Evolutionary conservation across 352 stramenopile genomes (phyloP).

Genomic region (Peronosclerospora sorghi): DNA sequence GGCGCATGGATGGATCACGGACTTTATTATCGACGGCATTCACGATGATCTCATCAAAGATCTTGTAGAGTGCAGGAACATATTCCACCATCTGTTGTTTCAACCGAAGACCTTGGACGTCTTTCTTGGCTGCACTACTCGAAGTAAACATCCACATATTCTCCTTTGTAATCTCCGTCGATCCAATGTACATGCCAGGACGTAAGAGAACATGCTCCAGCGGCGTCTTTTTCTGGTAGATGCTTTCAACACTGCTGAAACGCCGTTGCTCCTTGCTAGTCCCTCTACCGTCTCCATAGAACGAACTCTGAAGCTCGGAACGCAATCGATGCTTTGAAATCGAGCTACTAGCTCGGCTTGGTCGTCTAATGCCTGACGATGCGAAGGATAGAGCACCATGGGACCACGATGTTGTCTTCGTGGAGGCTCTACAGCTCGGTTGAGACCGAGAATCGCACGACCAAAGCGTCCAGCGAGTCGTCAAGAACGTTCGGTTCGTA

Average conservation of each 20-base stretch:
- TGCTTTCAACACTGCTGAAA: constrained; percentile 85
- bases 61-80: constrained; percentile 91
- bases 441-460: no score
- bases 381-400: no score
- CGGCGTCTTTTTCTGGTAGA: constrained; percentile 97
- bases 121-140: constrained; percentile 71
- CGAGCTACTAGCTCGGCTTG: no score
- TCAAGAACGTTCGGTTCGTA: neutral
- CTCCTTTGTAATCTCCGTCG: constrained; percentile 88
- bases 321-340: no score
- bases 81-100: constrained; percentile 69
- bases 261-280: no score
- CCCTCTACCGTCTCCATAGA: no score
- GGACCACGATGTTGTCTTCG: no score
- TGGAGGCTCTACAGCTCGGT: no score
- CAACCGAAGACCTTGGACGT: constrained; percentile 88
- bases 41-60: constrained; percentile 99
- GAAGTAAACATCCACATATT: constrained; percentile 89
- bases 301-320: no score
- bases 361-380: no score
- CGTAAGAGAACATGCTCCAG: constrained; percentile 96
- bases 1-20: constrained; percentile 92
- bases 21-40: constrained; percentile 99
- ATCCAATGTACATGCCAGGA: constrained; percentile 96
- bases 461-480: neutral